Evolutionary conservation across 805 yeast genomes (phyloP).

Genomic region (Ogataea minuta): DNA sequence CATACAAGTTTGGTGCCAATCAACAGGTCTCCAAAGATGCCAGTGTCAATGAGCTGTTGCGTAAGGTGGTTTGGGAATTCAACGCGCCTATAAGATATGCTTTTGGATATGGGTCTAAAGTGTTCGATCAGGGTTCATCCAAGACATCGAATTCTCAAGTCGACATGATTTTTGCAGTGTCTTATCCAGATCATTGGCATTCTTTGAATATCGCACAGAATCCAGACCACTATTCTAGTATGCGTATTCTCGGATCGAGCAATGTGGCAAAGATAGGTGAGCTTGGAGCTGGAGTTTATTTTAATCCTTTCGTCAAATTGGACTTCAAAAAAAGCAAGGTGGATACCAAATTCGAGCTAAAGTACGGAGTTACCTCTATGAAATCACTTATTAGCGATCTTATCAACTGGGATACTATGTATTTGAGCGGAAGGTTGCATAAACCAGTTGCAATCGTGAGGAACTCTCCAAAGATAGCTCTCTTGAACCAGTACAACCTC

Average conservation of each 20-base stretch:
- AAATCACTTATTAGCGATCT: conserved; percentile 64
- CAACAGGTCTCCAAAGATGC: conserved; percentile 49
- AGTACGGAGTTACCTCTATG: conserved; percentile 82
- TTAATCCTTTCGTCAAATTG: conserved; percentile 82
- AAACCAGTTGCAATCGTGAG: conserved; percentile 82
- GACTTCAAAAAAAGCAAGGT: conserved; percentile 35
- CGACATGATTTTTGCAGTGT: conserved; percentile 82
- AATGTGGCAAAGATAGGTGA: conserved; percentile 58
- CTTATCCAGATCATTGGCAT: conserved; percentile 76
- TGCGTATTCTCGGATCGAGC: conserved; percentile 58
- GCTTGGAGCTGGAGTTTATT: conserved; percentile 87
- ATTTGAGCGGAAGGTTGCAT: conserved; percentile 89
- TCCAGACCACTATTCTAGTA: conserved; percentile 74
- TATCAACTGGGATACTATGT: conserved; percentile 80
- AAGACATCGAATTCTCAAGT: conserved; percentile 58
- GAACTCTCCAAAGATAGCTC: conserved; percentile 60
- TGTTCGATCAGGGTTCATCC: conserved; percentile 65
- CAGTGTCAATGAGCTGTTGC: conserved; percentile 42
- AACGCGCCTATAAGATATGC: conserved; percentile 73
- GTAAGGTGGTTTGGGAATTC: conserved; percentile 53
- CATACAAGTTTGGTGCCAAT: conserved; percentile 57
- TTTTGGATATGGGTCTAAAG: conserved; percentile 95
- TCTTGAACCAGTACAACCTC: conserved; percentile 73
- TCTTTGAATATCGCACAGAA: conserved; percentile 60
- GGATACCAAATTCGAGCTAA: conserved; percentile 43